Conservation (phyloP, 768 basidiomycete species). For the Mycena venus region DNA sequence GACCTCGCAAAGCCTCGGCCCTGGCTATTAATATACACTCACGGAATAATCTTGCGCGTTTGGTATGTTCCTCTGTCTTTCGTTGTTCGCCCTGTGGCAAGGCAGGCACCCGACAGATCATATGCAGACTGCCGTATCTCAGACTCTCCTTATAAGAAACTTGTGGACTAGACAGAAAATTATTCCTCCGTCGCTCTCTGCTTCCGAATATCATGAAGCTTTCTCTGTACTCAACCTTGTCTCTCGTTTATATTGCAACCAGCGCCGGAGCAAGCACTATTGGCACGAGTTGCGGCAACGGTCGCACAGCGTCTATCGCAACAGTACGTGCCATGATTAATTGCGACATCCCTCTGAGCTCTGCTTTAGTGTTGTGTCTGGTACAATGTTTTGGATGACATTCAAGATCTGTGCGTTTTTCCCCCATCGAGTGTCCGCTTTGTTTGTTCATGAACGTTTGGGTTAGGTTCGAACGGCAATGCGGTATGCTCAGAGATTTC, state of each 20-base stretch:
- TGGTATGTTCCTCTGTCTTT: too few species aligned
- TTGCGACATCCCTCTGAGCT: neutral
- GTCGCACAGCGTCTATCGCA: neutral
- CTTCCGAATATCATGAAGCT: slow-evolving; percentile 1
- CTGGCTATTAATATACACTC: too few species aligned
- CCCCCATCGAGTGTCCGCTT: neutral
- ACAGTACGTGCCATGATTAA: neutral
- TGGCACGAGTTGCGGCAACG: neutral
- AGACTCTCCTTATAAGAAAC: too few species aligned
- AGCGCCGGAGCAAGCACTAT: neutral
- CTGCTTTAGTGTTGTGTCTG: slow-evolving; percentile 26
- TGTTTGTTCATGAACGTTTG: neutral
- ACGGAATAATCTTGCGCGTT: too few species aligned
- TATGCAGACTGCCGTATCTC: too few species aligned
- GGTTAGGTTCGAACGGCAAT: slow-evolving; percentile 6
- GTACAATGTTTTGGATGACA: slow-evolving; percentile 23
- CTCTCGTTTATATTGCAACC: neutral
- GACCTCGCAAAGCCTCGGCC: too few species aligned
- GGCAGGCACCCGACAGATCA: too few species aligned
- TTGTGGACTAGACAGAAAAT: too few species aligned
- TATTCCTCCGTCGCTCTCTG: too few species aligned
- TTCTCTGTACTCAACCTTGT: neutral
- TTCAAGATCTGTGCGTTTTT: slow-evolving; percentile 23
- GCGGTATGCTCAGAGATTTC: slow-evolving; percentile 9
- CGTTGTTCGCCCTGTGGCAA: too few species aligned